Evolutionary conservation across 2,329 filamentous ascomycete species (phyloP).

Genomic region (Mollisia scopiformis): DNA sequence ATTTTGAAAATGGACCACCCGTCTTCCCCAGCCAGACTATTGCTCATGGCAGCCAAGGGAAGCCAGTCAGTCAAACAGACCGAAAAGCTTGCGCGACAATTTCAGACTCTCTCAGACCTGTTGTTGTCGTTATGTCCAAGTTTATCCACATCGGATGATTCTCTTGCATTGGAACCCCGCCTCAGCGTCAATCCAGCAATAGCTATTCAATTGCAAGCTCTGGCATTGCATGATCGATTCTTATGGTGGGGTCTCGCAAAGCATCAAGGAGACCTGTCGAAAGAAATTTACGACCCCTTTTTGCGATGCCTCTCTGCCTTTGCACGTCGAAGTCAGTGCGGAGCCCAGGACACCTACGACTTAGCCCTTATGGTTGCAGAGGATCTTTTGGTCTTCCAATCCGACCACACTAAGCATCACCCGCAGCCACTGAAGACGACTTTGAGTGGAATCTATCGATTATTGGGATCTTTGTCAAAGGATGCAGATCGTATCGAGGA

Average conservation of each 20-base stretch:
- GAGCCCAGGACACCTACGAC: conserved; percentile 25
- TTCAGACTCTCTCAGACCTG: conserved; percentile 67
- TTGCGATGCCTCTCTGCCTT: conserved; percentile 65
- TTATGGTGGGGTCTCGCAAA: conserved; percentile 67
- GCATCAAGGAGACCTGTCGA: conserved; percentile 61
- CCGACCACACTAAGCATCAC: conserved; percentile 23
- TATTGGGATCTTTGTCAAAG: conserved; percentile 53
- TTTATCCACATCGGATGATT: conserved; percentile 66
- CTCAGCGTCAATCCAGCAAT: conserved; percentile 58
- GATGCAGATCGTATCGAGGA: conserved; percentile 50
- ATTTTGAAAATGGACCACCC: conserved; percentile 54
- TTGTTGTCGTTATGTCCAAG: conserved; percentile 69
- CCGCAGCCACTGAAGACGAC: conserved; percentile 15
- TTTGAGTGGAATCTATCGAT: conserved; percentile 44
- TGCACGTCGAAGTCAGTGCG: conserved; percentile 48
- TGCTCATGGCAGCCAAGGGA: conserved; percentile 47
- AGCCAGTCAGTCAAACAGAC: conserved; percentile 46
- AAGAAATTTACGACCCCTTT: conserved; percentile 68
- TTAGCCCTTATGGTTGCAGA: conserved; percentile 25
- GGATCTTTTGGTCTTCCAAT: conserved; percentile 24
- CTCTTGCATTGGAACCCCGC: conserved; percentile 52
- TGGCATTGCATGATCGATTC: conserved; percentile 65
- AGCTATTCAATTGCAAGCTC: conserved; percentile 64
- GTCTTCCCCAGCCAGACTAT: conserved; percentile 61
- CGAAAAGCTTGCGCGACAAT: conserved; percentile 63